Percentiles rank a stretch among this genome's conserved stretches.
Evolutionary conservation across 345 rosid species (phyloP).

Genomic region (Boechera stricta): DNA sequence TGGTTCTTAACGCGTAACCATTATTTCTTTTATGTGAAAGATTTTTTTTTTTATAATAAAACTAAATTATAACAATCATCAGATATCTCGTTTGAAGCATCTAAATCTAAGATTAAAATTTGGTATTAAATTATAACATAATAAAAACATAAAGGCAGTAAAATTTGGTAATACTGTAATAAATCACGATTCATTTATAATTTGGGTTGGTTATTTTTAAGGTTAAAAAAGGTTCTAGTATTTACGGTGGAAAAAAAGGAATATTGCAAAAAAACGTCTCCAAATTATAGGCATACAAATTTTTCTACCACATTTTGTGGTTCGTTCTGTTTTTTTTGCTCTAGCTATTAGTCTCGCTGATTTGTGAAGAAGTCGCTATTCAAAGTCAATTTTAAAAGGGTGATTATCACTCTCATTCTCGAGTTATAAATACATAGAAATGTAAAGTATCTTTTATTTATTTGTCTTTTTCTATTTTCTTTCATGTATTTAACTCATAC

Average conservation of each 20-base stretch:
- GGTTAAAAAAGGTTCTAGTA: background rate
- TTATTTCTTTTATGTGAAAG: background rate
- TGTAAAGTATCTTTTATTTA: constrained; percentile 21
- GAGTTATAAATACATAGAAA: background rate
- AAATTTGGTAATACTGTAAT: background rate
- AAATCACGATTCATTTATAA: background rate
- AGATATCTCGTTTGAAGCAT: background rate
- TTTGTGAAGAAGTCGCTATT: background rate
- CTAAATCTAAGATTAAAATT: background rate
- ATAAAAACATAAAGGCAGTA: background rate
- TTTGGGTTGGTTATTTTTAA: background rate
- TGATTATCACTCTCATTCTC: background rate
- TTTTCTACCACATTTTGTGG: background rate
- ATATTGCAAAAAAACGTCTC: background rate
- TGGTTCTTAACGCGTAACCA: constrained; percentile 32
- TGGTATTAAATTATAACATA: background rate
- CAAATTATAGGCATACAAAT: background rate
- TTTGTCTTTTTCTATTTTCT: constrained; percentile 26
- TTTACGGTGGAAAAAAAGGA: background rate
- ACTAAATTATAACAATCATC: background rate
- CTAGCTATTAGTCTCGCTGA: background rate
- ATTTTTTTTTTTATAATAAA: background rate
- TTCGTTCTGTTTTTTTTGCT: background rate
- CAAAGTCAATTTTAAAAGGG: background rate
- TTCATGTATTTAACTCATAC: constrained; percentile 28